Base-by-base conservation (phyloP, 2,329 filamentous ascomycete genomes). In the Aspergillus pseudoviridinutans region DNA sequence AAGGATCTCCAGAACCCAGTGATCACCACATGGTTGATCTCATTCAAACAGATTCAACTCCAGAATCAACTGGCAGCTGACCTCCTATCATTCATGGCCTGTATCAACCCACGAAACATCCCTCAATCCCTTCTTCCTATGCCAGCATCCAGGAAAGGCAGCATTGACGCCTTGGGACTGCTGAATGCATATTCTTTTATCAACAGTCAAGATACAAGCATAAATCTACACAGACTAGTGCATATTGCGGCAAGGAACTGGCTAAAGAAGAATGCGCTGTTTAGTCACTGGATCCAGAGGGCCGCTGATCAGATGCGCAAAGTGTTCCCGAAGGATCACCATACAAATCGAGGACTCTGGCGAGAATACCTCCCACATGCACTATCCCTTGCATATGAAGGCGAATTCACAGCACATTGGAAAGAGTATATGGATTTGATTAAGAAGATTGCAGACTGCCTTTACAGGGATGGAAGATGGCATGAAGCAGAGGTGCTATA, bases 21-120 rank as follows among this genome's bases (percentile, higher is more conserved):
- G 3, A 32, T 50, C 1, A 38, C 44, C 0, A 63, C 61, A 0
- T 63, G 55, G 59, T 32, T 58, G 0, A 53, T 60, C 14, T 61
- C 55, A 9, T 61, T 63, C 14, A 14, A 55, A 2, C 51, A 58
- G 24, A 56, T 63, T 10, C 65, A 60, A 46, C 47, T 55, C 22
- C 35, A 62, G 14, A 58, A 76, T 57, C 46, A 55, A 20, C 53
- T 74, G n/a, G 75, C 75, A 6, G 64, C 64, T 1, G 65, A 73
- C 17, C 71, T 71, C 51, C 62, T 77, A 24, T 72, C 63, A 10
- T 71, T 72, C 12, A 73, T 76, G 63, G 65, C 70, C 10, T 75
- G 70, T 55, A 61, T 74, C 25, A 50, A 68, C 46, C 58, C 64
- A 20, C 64, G 62, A 27, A 61, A 68, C 44, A 73, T 77, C 56